phyloP scores from a whole-genome alignment of 148 eudicot genomes.

The Arctostaphylos glauca region DNA sequence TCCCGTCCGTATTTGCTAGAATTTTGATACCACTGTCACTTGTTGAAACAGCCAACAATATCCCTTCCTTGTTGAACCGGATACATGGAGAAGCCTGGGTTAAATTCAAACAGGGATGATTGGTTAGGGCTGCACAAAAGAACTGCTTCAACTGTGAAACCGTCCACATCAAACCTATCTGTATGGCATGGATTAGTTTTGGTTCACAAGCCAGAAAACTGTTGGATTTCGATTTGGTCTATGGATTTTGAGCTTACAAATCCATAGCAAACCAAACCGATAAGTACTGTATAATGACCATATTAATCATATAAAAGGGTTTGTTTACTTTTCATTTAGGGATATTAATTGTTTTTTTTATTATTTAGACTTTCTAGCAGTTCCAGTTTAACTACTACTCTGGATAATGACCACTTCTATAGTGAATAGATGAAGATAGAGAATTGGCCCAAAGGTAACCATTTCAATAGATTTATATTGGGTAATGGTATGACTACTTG shows the following conservation, averaged over 20 bases:
- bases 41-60: constrained; percentile 83
- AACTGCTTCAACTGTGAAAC: not conserved
- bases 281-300: too few species aligned
- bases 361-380: not conserved
- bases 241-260: not conserved
- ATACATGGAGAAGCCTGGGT: constrained; percentile 79
- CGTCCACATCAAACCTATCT: not conserved
- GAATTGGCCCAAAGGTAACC: not conserved
- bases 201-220: not conserved
- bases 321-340: not conserved
- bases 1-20: constrained; percentile 75
- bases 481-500: not conserved
- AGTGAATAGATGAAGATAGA: not conserved
- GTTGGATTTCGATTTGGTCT: not conserved
- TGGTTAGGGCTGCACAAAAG: not conserved
- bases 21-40: constrained; percentile 84
- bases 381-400: not conserved
- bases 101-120: not conserved
- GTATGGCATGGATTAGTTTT: not conserved
- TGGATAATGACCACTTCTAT: not conserved
- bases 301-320: not conserved
- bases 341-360: not conserved
- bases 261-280: not conserved
- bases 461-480: not conserved
- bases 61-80: constrained; percentile 86